These are phyloP conservation scores for Syzygium syzygioides DNA, from an alignment of 441 rosid species.

Conservation along the genomic window DNA sequence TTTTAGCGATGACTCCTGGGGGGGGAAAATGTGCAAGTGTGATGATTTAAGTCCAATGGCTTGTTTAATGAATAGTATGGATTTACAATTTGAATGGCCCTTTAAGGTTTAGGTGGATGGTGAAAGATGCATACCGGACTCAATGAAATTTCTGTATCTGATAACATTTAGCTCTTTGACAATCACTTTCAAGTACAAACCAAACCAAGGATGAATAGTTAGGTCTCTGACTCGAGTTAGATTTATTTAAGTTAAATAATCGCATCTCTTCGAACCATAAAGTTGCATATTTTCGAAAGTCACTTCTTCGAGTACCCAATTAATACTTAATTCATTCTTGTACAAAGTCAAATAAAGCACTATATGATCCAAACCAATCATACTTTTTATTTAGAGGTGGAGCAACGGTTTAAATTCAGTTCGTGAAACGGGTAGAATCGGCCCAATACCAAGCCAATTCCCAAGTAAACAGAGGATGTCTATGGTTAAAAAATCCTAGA, in stretches of 20 bases:
- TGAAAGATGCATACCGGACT: not conserved
- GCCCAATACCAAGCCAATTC: accelerated
- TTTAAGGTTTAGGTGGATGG: not conserved
- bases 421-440: accelerated
- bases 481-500: not conserved
- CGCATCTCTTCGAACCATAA: not conserved
- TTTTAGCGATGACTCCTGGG: too few relatives aligned
- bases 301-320: too few relatives aligned
- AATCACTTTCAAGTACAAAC: not conserved
- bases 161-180: too few relatives aligned
- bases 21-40: too few relatives aligned
- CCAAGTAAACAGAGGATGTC: not conserved
- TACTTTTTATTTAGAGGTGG: not conserved
- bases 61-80: too few relatives aligned
- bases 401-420: not conserved
- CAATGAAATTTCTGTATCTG: not conserved
- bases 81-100: too few relatives aligned
- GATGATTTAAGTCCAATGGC: not conserved
- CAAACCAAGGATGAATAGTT: not conserved
- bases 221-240: not conserved
- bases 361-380: not conserved
- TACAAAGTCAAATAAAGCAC: too few relatives aligned
- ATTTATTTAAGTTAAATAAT: not conserved
- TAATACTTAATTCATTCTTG: not conserved
- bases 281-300: too few relatives aligned